A percentile compares a stretch with the other conserved stretches of the same genome.
Conservation (phyloP, 2,329 filamentous ascomycete species). For the Thelonectria blattea region DNA sequence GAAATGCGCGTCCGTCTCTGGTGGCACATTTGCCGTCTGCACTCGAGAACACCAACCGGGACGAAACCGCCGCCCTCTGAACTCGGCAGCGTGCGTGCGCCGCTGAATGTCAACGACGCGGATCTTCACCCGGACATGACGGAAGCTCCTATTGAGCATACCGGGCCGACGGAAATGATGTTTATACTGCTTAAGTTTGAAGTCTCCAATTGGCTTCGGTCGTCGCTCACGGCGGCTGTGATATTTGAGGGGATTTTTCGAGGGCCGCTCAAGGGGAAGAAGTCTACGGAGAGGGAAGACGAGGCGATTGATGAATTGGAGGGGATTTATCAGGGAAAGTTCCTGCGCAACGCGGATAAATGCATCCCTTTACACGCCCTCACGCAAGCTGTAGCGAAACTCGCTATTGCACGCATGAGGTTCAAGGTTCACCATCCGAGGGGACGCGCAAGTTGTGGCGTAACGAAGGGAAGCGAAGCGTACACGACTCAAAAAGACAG, state of each 20-base stretch:
- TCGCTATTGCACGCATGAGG: conserved; percentile 38
- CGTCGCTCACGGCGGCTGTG: conserved; percentile 29
- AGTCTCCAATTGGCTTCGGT: conserved; percentile 35
- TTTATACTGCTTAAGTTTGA: conserved; percentile 44
- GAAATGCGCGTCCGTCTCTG: conserved; percentile 40
- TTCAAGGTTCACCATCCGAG: conserved; percentile 41
- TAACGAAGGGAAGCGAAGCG: conserved; percentile 1
- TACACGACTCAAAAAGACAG: conserved; percentile 29
- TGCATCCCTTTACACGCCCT: conserved; percentile 40
- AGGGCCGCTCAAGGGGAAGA: conserved; percentile 8
- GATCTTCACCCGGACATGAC: conserved; percentile 58
- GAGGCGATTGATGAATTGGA: conserved; percentile 39
- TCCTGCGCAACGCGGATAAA: conserved; percentile 31
- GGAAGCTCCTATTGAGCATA: conserved; percentile 51
- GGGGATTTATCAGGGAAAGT: conserved; percentile 32
- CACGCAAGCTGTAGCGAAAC: conserved; percentile 28
- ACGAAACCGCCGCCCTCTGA: conserved; percentile 15
- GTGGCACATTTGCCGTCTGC: conserved; percentile 37
- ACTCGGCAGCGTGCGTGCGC: conserved; percentile 43
- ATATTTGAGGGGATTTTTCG: conserved; percentile 27
- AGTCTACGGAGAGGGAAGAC: conserved; percentile 25
- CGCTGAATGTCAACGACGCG: conserved; percentile 62
- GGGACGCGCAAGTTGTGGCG: no score
- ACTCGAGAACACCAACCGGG: conserved; percentile 21
- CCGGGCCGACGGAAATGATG: conserved; percentile 63